Conservation (phyloP, 192 early-diverging fungal genomes). For the Lunasporangiospora selenospora region DNA sequence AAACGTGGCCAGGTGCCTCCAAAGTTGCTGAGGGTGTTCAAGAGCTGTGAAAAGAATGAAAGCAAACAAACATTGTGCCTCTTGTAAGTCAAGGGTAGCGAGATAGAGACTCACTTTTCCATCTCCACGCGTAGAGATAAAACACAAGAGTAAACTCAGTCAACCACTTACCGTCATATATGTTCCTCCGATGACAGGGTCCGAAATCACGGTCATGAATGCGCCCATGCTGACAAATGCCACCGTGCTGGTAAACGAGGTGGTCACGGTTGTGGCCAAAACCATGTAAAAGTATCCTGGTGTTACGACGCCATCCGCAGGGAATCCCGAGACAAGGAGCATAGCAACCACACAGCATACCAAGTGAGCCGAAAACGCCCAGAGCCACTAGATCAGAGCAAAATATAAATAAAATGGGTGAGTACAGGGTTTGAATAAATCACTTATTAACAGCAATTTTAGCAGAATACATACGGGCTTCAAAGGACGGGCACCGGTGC, state of each 20-base stretch:
- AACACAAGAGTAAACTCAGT: neutral
- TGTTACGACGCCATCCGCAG: constrained; percentile 66
- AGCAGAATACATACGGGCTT: constrained; percentile 67
- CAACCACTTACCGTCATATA: constrained; percentile 73
- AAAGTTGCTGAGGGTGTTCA: constrained; percentile 96
- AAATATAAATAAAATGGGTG: neutral
- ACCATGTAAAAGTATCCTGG: constrained; percentile 79
- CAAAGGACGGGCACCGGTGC: constrained; percentile 81
- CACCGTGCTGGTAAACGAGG: constrained; percentile 88
- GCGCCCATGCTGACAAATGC: constrained; percentile 97
- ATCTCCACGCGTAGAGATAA: neutral
- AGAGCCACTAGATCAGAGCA: constrained; percentile 72
- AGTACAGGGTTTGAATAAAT: neutral
- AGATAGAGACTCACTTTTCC: neutral
- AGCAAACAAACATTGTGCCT: too few species aligned
- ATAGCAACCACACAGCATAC: constrained; percentile 82
- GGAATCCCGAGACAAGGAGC: constrained; percentile 83
- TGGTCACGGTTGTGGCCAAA: constrained; percentile 78
- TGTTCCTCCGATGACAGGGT: constrained; percentile 93
- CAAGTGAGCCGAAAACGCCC: constrained; percentile 89
- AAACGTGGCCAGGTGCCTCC: constrained; percentile 97
- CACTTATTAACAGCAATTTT: neutral
- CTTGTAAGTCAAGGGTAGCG: too few species aligned
- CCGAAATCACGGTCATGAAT: constrained; percentile 94
- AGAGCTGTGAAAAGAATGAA: constrained; percentile 51